These are phyloP conservation scores for Alloascoidea africana DNA, from an alignment of 805 yeast species.

Conservation along the genomic window DNA sequence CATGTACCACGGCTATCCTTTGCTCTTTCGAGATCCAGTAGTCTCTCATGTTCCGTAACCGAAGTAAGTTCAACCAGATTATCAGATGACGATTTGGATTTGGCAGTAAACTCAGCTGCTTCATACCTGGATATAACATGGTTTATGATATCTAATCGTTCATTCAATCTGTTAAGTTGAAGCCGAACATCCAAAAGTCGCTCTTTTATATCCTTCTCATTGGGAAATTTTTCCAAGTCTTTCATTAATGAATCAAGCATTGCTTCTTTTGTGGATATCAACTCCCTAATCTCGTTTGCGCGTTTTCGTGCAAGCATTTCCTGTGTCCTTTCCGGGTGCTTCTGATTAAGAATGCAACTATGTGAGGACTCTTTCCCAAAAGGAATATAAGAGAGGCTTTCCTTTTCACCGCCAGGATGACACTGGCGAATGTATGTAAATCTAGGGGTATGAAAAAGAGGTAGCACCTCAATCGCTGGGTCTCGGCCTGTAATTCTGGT, in stretches of 20 bases:
- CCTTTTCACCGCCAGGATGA: conserved; percentile 6
- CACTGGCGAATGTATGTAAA: background rate
- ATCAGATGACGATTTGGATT: too few species aligned
- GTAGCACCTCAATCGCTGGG: conserved; percentile 13
- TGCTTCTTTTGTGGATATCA: conserved; percentile 15
- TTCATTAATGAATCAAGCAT: conserved; percentile 16
- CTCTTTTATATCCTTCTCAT: conserved; percentile 7
- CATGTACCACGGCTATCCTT: too few species aligned
- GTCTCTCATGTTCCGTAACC: too few species aligned
- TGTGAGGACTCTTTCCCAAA: conserved; percentile 46
- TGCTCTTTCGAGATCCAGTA: too few species aligned
- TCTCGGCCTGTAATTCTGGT: conserved; percentile 11
- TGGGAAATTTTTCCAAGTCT: conserved; percentile 10
- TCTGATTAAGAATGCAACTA: conserved; percentile 30
- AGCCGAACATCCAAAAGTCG: background rate
- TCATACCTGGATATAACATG: too few species aligned
- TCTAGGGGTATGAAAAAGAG: conserved; percentile 1
- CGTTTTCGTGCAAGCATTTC: conserved; percentile 13
- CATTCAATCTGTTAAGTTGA: background rate
- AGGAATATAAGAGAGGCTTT: conserved; percentile 23
- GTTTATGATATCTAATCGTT: too few species aligned
- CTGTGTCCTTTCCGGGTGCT: conserved; percentile 15
- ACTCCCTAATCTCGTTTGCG: conserved; percentile 14
- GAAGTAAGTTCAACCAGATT: too few species aligned
- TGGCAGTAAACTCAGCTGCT: too few species aligned